Base-by-base conservation (phyloP, 495 filamentous ascomycete genomes). In the Friedmanniomyces simplex region DNA sequence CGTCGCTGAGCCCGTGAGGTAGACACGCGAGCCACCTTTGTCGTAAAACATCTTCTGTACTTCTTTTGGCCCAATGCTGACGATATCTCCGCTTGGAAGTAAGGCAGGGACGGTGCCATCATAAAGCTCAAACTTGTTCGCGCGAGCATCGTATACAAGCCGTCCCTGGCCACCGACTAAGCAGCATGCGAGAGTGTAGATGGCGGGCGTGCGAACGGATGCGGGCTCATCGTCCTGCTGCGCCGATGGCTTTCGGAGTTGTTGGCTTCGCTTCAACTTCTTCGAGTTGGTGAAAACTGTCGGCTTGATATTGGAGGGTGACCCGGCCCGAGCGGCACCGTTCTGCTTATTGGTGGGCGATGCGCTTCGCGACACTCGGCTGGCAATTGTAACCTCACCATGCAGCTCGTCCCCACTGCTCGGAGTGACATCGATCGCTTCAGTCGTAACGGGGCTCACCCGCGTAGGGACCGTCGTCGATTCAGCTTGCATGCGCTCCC, bases 11-110 rank as follows among this genome's bases (percentile, higher is more conserved):
- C 61, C 57, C 5, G 5, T 36, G 25, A 60, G 30, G 13, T 39
- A 36, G 14, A 60, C 46, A 22, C 39, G 26, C 3, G 26, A 2
- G 11, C 26, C 18, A 10, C 22, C 37, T 11, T 30, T 20, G n/a
- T 20, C n/a, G 32, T 25, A 13, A 10, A 26, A 0, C 13, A 50
- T 14, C 22, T 50, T 55, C 18, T 24, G 42, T 7, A 24, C 36
- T n/a, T 60, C 58, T 20, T n/a, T 2, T 12, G 13, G 36, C 6
- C 58, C 52, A n/a, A 60, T 25, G 10, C 13, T 14, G 7, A 55
- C 45, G 1, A 32, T 11, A 7, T 20, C 30, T 14, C 34, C 48
- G 13, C 45, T 43, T 12, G 34, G 14, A 21, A 56, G 22, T 18
- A 54, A 28, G 16, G 21, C 28, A 7, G 20, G 41, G 4, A 18